Conservation (phyloP, 2,329 filamentous ascomycete genomes). For the Bertia moriformis region DNA sequence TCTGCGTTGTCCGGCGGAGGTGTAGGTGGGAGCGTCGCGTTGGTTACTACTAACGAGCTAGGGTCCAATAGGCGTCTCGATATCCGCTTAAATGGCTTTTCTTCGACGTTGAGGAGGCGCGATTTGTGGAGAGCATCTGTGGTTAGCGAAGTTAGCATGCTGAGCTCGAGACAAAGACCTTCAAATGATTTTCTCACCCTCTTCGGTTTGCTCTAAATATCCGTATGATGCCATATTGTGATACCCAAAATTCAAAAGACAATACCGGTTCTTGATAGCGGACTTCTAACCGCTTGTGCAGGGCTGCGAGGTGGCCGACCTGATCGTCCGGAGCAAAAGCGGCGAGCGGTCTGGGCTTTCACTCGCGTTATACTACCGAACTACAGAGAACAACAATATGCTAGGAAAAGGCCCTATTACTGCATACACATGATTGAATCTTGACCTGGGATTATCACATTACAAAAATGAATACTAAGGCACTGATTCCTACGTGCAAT, state of each 20-base stretch:
- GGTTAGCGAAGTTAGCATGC: not conserved
- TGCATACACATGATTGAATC: too few relatives aligned
- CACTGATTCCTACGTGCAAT: too few relatives aligned
- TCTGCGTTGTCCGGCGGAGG: slow-evolving; percentile 43
- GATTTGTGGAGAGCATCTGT: slow-evolving; percentile 53
- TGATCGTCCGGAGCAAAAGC: too few relatives aligned
- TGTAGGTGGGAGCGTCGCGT: slow-evolving; percentile 40
- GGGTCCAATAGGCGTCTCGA: slow-evolving; percentile 65
- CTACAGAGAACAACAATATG: too few relatives aligned
- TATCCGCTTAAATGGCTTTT: slow-evolving; percentile 80
- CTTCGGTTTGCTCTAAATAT: not conserved
- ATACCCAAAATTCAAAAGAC: not conserved
- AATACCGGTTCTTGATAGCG: not conserved
- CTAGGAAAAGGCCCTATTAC: too few relatives aligned
- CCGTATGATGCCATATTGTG: not conserved
- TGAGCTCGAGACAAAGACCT: not conserved
- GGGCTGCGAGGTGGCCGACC: too few relatives aligned
- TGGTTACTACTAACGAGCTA: slow-evolving; percentile 12
- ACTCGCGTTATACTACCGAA: too few relatives aligned
- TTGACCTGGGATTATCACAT: too few relatives aligned
- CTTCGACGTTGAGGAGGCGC: slow-evolving; percentile 77
- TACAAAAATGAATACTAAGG: too few relatives aligned
- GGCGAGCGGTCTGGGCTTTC: too few relatives aligned
- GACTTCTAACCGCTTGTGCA: too few relatives aligned
- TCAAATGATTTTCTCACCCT: too few relatives aligned